Conservation (phyloP, 192 early-diverging fungal genomes). For the Dimargaris verticillata region DNA sequence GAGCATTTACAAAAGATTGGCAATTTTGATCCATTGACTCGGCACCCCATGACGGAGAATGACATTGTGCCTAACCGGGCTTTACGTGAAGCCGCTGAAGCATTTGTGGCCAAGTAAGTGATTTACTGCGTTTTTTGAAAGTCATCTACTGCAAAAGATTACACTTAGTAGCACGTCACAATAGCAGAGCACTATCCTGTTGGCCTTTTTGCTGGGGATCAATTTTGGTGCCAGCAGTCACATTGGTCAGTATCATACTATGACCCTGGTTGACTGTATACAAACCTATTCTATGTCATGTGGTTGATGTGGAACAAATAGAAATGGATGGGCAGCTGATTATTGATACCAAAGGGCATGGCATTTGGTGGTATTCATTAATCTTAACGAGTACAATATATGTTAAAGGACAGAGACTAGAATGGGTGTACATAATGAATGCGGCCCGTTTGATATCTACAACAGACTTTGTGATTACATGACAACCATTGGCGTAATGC, state of each 20-base stretch:
- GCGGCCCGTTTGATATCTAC: too few relatives aligned
- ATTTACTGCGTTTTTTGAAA: not conserved
- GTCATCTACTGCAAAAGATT: not conserved
- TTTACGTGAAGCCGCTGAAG: slow-evolving; percentile 45
- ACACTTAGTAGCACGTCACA: not conserved
- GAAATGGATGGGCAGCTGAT: not conserved
- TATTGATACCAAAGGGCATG: too few relatives aligned
- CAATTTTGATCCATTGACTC: slow-evolving; percentile 64
- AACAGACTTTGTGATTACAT: too few relatives aligned
- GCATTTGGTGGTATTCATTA: too few relatives aligned
- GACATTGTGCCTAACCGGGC: slow-evolving; percentile 63
- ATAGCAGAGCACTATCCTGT: not conserved
- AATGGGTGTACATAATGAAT: too few relatives aligned
- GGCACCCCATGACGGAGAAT: slow-evolving; percentile 41
- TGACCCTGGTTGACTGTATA: not conserved
- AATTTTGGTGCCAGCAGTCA: not conserved
- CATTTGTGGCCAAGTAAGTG: slow-evolving; percentile 32
- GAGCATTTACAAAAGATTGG: slow-evolving; percentile 65
- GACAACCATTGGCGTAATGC: too few relatives aligned
- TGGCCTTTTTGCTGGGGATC: not conserved
- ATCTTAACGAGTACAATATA: too few relatives aligned
- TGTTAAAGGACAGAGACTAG: too few relatives aligned
- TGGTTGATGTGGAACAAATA: not conserved
- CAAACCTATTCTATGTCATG: not conserved
- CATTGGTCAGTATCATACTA: not conserved